Base-by-base conservation (phyloP, 805 yeast genomes). In the Suhomyces canberraensis region DNA sequence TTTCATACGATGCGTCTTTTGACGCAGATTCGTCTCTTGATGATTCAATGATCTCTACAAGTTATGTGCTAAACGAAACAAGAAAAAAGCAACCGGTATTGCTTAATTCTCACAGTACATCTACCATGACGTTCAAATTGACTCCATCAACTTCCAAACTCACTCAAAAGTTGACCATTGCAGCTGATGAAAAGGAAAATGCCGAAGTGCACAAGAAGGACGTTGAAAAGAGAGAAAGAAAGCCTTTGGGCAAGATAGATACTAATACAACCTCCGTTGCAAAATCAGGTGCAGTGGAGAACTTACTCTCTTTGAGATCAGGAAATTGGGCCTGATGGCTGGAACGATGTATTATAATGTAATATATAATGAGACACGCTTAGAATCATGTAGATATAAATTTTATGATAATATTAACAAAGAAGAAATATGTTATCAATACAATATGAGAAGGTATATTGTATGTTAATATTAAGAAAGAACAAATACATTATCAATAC, bases 281-380 rank as follows among this genome's bases (percentile, higher is more conserved):
- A 22, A 42, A 42, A 32, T 39, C 35, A 18, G 37, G 34, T 13
- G 42, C 42, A 27, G 68, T 66, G 14, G 62, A 67, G 33, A 66
- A 66, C 51, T 58, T 69, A 43, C 54, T 70, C 30, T 59, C 71
- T 18, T 52, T 69, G 37, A 61, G 61, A 52, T 41, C 58, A 8
- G 68, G 65, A 3, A 56, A 56, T 37, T 63, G 69, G 68, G 33
- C 42, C 11, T 45, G 33, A 31, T 24, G 26, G 26, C 6, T 8
- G 13, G 26, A 5, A 24, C 5, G 5, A 13, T 8, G 26, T 8
- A 9, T 13, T 24, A 24, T n/a, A 9, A 24, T 24, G 11, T 24
- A 24, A 24, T 24, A 13, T 8, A 24, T 24, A 24, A 24, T 13
- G 26, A 24, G 11, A 9, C 14, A n/a, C n/a, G n/a, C n/a, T n/a